Evolutionary conservation across 164 flowering plant species (phyloP), one percentile per base, ranked within the genome.

Genomic region (Nymphaea thermarum): DNA sequence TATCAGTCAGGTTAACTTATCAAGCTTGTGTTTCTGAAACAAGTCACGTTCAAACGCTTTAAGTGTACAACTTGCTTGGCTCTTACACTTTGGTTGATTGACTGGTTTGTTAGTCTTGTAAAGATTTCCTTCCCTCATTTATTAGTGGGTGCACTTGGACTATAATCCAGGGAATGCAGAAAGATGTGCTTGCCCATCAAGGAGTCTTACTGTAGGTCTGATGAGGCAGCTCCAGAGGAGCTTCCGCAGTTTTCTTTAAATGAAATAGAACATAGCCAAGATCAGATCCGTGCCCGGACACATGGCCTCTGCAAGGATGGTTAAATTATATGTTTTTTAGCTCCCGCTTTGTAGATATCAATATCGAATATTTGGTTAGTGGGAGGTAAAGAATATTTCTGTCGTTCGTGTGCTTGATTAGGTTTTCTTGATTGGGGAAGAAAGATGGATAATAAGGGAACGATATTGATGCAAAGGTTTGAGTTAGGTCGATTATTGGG

Each of bases 401-500:
- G 57, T 51, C 3, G 8, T 51, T 15, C 14, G 14, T 15, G 57
- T 51, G 36, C 36, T 25, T 25, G 36, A 25, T 25, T 25, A 51
- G 8, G 14, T 10, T 51, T 51, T 51, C 57, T 15, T 51, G 8
- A 51, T 51, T 51, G 57, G 57, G 36, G 1, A 25, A 51, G 12
- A 51, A 65, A 45, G 67, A 86, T 88, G 97, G 93, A 86, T 16
- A 72, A 71, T 67, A 86, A 83, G 67, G 77, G 80, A 45, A 74
- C 79, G 70, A 77, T 85, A 41, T 70, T 90, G 82, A 82, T 87
- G 82, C 77, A 83, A 66, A 78, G 68, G 68, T 92, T 90, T 75
- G 96, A 90, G 70, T 16, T 92, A 43, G 98, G 98, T 64, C 83
- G 90, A 67, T 66, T 91, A 65, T 76, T 91, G 3, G 95, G 98